These are phyloP conservation scores for Arabis alpina DNA, from an alignment of 345 rosid species.

Conservation along the genomic window DNA sequence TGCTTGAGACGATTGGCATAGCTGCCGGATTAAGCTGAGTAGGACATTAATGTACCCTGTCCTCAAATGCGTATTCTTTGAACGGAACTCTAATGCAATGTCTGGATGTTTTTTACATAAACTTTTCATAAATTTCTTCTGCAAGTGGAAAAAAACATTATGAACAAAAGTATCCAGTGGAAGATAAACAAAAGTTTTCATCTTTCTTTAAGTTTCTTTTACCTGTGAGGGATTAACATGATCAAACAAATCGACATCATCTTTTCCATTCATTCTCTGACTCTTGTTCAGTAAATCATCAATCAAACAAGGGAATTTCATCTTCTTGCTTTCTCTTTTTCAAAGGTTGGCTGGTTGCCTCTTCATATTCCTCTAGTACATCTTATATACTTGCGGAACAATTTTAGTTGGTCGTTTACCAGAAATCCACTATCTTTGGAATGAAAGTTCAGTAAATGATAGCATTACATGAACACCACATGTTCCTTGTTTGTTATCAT, in stretches of 20 bases:
- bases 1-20: neutral
- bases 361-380: neutral
- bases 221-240: conserved; percentile 6
- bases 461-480: too few species aligned
- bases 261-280: too few species aligned
- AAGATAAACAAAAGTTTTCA: too few species aligned
- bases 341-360: too few species aligned
- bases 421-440: too few species aligned
- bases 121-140: neutral
- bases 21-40: neutral
- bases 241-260: neutral
- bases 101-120: conserved; percentile 22
- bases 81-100: conserved; percentile 14
- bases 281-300: too few species aligned
- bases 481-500: too few species aligned
- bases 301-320: too few species aligned
- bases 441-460: too few species aligned
- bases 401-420: conserved; percentile 10
- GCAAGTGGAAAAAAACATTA: too few species aligned
- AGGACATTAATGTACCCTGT: conserved; percentile 15
- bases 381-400: conserved; percentile 56
- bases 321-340: too few species aligned
- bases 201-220: neutral
- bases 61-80: neutral
- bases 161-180: neutral